Evolutionary conservation across 192 early-diverging fungal genomes (phyloP), one percentile per base, ranked within the genome.

Genomic region (Haplosporangium gracile): DNA sequence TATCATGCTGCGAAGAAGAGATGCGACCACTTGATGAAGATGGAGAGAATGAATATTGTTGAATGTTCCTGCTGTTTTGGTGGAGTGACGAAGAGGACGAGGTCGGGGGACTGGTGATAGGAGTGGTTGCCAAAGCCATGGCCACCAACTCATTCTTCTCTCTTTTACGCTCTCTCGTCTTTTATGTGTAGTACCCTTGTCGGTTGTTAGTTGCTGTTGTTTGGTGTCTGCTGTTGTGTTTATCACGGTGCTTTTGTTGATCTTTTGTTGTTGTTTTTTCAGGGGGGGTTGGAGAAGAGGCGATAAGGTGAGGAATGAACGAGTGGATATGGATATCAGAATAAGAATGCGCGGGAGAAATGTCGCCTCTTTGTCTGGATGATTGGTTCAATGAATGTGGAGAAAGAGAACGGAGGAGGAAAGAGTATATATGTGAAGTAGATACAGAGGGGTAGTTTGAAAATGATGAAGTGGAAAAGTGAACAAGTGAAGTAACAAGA

Each of bases 111-210:
- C 29, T 49, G 34, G 47, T 29, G 68, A 76, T 68, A 20, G 80
- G 42, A 63, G 40, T 68, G 47, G 76, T 76, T 63, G 77, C 82
- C 77, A 79, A 79, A 32, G 68, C 82, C 71, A 76, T 76, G 74
- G 57, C 74, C 74, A 82, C 68, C 34, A 69, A 45, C 51, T 70
- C 80, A 82, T 74, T 72, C 40, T 80, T 68, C 45, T 36, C 57
- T 22, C 38, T 55, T 29, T 60, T 32, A n/a, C 2, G 36, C 49
- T 40, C 51, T 16, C 45, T 60, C 74, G 53, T 71, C 7, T 26
- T 78, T 51, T 71, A 13, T 40, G 22, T 11, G 51, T 38, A 10
- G 9, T 10, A 26, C 55, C n/a, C 24, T 57, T 57, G 55, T 57
- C 55, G 55, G 24, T 26, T 57, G n/a, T 10, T n/a, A 1, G 22